phyloP scores from a whole-genome alignment of 2,329 filamentous ascomycete genomes.

The Paradendryphiella salina region DNA sequence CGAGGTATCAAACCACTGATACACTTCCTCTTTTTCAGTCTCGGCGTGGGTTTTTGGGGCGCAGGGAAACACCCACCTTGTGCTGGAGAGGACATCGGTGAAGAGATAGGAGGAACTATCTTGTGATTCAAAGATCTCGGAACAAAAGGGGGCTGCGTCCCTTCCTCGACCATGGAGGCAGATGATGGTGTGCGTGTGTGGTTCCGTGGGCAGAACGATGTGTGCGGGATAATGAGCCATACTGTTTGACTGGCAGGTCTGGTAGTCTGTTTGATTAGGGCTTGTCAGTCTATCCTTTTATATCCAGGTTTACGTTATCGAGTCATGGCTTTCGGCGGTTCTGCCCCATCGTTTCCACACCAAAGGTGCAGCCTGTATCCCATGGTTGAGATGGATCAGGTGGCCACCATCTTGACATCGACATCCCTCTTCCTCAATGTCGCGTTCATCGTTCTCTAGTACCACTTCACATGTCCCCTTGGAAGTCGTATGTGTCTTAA shows the following conservation, averaged over 20 bases:
- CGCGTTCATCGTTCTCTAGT: too few species aligned
- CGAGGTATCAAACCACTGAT: conserved; percentile 59
- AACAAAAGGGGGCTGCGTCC: conserved; percentile 43
- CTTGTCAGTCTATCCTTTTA: too few species aligned
- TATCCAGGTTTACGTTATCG: too few species aligned
- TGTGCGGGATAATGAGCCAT: background rate
- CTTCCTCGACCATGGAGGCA: conserved; percentile 54
- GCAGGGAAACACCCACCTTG: conserved; percentile 55
- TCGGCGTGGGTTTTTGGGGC: conserved; percentile 41
- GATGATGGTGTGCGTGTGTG: conserved; percentile 54
- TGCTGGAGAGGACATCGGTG: conserved; percentile 45
- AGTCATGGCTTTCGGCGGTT: too few species aligned
- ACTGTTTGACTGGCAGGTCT: background rate
- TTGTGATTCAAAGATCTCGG: conserved; percentile 47
- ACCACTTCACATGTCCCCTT: too few species aligned
- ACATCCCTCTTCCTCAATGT: too few species aligned
- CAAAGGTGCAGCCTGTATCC: too few species aligned
- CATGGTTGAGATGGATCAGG: too few species aligned
- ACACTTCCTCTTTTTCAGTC: conserved; percentile 23
- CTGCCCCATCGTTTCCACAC: too few species aligned
- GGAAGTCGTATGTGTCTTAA: too few species aligned
- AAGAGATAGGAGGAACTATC: conserved; percentile 32
- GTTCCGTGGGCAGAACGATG: conserved; percentile 6
- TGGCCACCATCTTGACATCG: too few species aligned
- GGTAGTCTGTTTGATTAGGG: background rate